phyloP scores from a whole-genome alignment of 1,139 yeast genomes.

The Meyerozyma smithsonii region DNA sequence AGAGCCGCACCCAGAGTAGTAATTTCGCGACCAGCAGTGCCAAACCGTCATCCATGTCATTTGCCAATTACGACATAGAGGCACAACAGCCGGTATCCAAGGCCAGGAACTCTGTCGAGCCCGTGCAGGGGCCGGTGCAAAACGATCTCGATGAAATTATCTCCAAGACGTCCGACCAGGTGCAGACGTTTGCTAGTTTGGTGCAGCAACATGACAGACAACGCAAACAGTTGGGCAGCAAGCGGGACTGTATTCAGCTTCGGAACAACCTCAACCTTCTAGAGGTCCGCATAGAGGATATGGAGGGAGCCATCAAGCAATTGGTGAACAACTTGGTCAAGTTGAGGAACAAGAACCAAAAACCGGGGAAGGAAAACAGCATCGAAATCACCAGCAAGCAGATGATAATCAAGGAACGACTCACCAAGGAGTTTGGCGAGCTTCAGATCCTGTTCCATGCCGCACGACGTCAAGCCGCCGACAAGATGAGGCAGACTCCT shows the following conservation, averaged over 20 bases:
- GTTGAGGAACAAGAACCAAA: slow-evolving; percentile 30
- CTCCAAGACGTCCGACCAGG: slow-evolving; percentile 33
- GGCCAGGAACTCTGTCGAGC: slow-evolving; percentile 2
- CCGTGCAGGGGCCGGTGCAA: slow-evolving; percentile 5
- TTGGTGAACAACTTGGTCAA: slow-evolving; percentile 28
- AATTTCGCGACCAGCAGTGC: neutral
- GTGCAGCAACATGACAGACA: slow-evolving; percentile 47
- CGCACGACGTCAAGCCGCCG: slow-evolving; percentile 25
- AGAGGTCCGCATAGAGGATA: slow-evolving; percentile 20
- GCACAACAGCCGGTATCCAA: slow-evolving; percentile 36
- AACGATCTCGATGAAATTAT: slow-evolving; percentile 32
- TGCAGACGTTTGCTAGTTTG: slow-evolving; percentile 47
- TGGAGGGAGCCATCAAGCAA: slow-evolving; percentile 31
- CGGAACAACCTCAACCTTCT: slow-evolving; percentile 37
- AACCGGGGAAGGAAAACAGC: slow-evolving; percentile 10
- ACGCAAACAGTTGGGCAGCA: slow-evolving; percentile 49
- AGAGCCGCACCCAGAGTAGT: neutral
- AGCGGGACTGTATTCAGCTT: slow-evolving; percentile 42
- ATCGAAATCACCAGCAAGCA: slow-evolving; percentile 32
- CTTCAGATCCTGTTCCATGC: slow-evolving; percentile 33
- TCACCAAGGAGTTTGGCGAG: slow-evolving; percentile 33
- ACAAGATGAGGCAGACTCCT: slow-evolving; percentile 26
- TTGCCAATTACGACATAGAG: slow-evolving; percentile 55
- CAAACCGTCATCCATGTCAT: slow-evolving; percentile 41
- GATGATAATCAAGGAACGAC: slow-evolving; percentile 34